phyloP scores from a whole-genome alignment of 2,329 filamentous ascomycete genomes.

The Ophiostoma angusticollis region DNA sequence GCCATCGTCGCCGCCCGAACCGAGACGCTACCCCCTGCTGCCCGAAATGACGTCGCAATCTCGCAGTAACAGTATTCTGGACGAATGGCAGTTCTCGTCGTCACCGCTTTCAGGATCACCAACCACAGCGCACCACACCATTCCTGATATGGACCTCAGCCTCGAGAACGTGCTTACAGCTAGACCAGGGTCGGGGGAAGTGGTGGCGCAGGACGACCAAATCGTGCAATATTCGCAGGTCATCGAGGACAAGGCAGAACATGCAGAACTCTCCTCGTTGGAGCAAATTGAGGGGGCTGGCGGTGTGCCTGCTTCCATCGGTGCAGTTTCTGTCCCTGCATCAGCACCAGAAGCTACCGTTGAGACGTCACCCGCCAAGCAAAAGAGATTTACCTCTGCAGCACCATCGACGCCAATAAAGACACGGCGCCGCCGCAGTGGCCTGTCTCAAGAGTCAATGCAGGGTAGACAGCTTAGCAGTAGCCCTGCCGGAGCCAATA shows the following conservation, averaged over 20 bases:
- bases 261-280: too few species aligned
- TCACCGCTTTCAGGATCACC: slow-evolving; percentile 43
- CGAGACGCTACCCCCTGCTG: slow-evolving; percentile 37
- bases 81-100: slow-evolving; percentile 42
- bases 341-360: not conserved
- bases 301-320: too few species aligned
- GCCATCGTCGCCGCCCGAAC: slow-evolving; percentile 46
- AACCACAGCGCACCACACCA: slow-evolving; percentile 20
- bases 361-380: slow-evolving; percentile 1
- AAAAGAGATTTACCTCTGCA: not conserved
- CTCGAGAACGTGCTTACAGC: slow-evolving; percentile 14
- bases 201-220: not conserved
- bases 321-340: too few species aligned
- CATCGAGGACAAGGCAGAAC: too few species aligned
- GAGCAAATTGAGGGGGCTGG: too few species aligned
- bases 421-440: slow-evolving; percentile 6
- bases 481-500: not conserved
- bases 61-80: slow-evolving; percentile 23
- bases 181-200: slow-evolving; percentile 5
- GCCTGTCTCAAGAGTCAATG: slow-evolving; percentile 3
- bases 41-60: slow-evolving; percentile 40
- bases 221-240: too few species aligned
- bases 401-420: slow-evolving; percentile 6
- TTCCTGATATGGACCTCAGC: slow-evolving; percentile 13
- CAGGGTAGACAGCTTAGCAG: not conserved